phyloP scores from a whole-genome alignment of 352 stramenopile genomes.

The Globisporangium parvum region DNA sequence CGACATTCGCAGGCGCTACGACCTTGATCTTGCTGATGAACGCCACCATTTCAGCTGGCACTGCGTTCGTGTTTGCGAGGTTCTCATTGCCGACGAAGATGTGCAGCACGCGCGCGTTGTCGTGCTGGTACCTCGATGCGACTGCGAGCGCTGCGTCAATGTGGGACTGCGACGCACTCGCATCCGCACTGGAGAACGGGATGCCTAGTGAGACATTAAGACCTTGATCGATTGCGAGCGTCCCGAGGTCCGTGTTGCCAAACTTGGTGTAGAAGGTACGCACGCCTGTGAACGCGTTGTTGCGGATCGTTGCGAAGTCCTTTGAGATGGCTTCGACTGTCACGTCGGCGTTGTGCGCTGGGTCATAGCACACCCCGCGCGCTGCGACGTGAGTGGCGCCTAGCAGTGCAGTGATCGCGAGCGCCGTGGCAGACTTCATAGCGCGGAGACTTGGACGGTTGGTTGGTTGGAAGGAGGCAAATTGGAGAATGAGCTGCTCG shows the following conservation, averaged over 20 bases:
- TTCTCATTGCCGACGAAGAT: slow-evolving; percentile 68
- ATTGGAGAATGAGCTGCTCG: slow-evolving; percentile 21
- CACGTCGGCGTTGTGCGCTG: slow-evolving; percentile 26
- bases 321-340: slow-evolving; percentile 28
- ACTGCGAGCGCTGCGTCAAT: slow-evolving; percentile 26
- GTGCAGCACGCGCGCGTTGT: slow-evolving; percentile 28
- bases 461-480: slow-evolving; percentile 15
- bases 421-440: slow-evolving; percentile 29
- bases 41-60: slow-evolving; percentile 31
- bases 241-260: slow-evolving; percentile 29
- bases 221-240: slow-evolving; percentile 32
- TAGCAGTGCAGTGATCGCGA: slow-evolving; percentile 7
- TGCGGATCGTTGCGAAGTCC: slow-evolving; percentile 42
- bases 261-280: slow-evolving; percentile 50
- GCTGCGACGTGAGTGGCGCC: slow-evolving; percentile 6
- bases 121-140: slow-evolving; percentile 22
- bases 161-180: slow-evolving; percentile 24
- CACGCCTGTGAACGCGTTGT: slow-evolving; percentile 32
- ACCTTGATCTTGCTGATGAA: slow-evolving; percentile 37
- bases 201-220: slow-evolving; percentile 45
- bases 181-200: slow-evolving; percentile 31
- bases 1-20: slow-evolving; percentile 18
- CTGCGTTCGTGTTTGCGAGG: slow-evolving; percentile 22
- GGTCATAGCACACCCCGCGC: slow-evolving; percentile 46
- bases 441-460: not conserved